These are phyloP conservation scores for Alternaria panax DNA, from an alignment of 2,329 filamentous ascomycete species.

Conservation along the genomic window DNA sequence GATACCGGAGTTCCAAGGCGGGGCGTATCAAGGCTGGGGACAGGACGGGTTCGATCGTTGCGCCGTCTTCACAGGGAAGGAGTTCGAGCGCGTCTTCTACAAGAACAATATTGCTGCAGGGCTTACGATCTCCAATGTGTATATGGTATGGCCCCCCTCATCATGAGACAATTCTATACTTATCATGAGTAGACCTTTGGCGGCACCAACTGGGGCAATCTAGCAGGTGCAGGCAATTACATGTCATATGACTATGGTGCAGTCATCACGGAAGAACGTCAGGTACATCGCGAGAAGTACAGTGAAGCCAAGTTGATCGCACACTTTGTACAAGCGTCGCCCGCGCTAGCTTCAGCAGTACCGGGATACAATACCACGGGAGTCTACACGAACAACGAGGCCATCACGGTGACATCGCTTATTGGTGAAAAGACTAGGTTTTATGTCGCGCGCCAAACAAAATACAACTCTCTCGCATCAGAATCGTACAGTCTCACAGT, in stretches of 20 bases:
- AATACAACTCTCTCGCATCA: conserved; percentile 64
- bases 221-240: conserved; percentile 68
- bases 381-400: conserved; percentile 39
- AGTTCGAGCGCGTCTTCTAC: conserved; percentile 78
- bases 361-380: conserved; percentile 30
- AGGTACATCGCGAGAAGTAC: conserved; percentile 75
- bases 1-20: conserved; percentile 69
- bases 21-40: conserved; percentile 75
- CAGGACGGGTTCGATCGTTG: conserved; percentile 73
- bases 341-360: conserved; percentile 66
- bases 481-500: conserved; percentile 69
- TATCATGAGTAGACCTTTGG: conserved; percentile 61
- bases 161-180: background rate
- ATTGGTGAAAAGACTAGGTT: conserved; percentile 63
- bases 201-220: conserved; percentile 84
- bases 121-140: conserved; percentile 71
- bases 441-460: conserved; percentile 69
- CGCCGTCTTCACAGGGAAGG: conserved; percentile 68
- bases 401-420: conserved; percentile 67
- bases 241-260: conserved; percentile 66
- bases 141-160: conserved; percentile 61
- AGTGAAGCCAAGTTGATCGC: conserved; percentile 76
- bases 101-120: conserved; percentile 74
- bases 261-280: conserved; percentile 72
- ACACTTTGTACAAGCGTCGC: conserved; percentile 74